A percentile compares a stretch with the other conserved stretches of the same genome.
Conservation (phyloP, 768 basidiomycete species). For the Mycena rosella region DNA sequence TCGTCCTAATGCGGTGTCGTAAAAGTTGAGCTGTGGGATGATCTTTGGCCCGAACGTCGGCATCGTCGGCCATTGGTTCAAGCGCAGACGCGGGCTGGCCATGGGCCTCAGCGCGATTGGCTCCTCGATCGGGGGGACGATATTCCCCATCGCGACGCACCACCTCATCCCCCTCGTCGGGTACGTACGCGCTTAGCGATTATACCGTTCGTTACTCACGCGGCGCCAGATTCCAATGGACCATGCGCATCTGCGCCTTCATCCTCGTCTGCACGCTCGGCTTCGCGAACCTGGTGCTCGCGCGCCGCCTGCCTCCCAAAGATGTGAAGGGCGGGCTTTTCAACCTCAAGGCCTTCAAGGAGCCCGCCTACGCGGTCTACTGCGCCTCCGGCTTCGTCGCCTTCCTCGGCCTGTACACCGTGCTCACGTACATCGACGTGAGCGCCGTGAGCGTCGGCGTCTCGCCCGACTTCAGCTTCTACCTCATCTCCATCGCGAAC, state of each 20-base stretch:
- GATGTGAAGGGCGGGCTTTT: slow-evolving; percentile 66
- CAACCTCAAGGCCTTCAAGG: slow-evolving; percentile 60
- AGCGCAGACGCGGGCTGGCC: slow-evolving; percentile 63
- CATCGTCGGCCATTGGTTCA: slow-evolving; percentile 75
- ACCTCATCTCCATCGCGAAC: slow-evolving; percentile 73
- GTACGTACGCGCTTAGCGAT: slow-evolving; percentile 47
- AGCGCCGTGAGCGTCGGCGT: slow-evolving; percentile 63
- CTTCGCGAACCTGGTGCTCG: slow-evolving; percentile 59
- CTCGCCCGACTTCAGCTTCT: slow-evolving; percentile 62
- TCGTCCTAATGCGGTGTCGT: background rate
- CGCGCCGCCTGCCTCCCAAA: slow-evolving; percentile 66
- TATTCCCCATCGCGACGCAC: slow-evolving; percentile 69
- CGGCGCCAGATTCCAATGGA: slow-evolving; percentile 71
- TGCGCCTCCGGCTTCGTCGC: slow-evolving; percentile 58
- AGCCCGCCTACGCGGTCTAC: slow-evolving; percentile 64
- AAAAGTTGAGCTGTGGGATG: slow-evolving; percentile 52
- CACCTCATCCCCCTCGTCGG: slow-evolving; percentile 66
- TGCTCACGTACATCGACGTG: slow-evolving; percentile 70
- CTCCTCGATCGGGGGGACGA: slow-evolving; percentile 70
- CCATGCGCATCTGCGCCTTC: slow-evolving; percentile 75
- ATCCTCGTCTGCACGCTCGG: slow-evolving; percentile 64
- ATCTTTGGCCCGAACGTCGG: slow-evolving; percentile 66
- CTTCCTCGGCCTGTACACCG: slow-evolving; percentile 78
- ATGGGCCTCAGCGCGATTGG: slow-evolving; percentile 68
- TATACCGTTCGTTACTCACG: background rate